Evolutionary conservation across 306 rosid genomes (phyloP).

Genomic region (Medicago ruthenica): DNA sequence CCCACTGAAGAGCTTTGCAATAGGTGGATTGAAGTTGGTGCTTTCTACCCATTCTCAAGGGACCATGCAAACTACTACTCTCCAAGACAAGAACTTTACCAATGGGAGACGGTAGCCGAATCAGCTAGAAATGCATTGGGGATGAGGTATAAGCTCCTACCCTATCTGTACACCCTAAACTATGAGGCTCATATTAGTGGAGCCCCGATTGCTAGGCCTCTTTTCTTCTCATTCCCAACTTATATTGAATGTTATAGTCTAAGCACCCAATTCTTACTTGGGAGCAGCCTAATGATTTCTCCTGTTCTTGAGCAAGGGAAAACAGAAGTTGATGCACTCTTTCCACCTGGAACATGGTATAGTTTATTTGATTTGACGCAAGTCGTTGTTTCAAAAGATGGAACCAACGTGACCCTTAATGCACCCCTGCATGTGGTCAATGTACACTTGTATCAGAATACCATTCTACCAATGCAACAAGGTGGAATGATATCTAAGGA

Average conservation of each 20-base stretch:
- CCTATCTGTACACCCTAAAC: constrained; percentile 79
- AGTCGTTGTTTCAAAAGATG: constrained; percentile 54
- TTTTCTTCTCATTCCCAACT: constrained; percentile 85
- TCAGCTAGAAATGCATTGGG: constrained; percentile 92
- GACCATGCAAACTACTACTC: constrained; percentile 85
- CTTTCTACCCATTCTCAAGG: constrained; percentile 93
- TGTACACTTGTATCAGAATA: constrained; percentile 82
- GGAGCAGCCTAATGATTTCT: constrained; percentile 75
- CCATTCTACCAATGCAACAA: constrained; percentile 83
- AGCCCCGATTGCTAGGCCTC: constrained; percentile 91
- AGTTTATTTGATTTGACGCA: constrained; percentile 70
- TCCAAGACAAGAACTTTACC: constrained; percentile 94
- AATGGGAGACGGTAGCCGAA: constrained; percentile 87
- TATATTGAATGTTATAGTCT: constrained; percentile 62
- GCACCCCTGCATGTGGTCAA: constrained; percentile 86
- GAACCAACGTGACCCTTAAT: constrained; percentile 66
- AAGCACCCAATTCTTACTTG: constrained; percentile 86
- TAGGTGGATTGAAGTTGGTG: constrained; percentile 94
- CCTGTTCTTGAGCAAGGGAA: constrained; percentile 84
- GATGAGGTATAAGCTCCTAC: constrained; percentile 83
- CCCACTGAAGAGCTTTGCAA: constrained; percentile 96
- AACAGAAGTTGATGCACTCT: constrained; percentile 68
- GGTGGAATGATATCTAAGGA: constrained; percentile 83
- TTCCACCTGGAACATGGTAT: constrained; percentile 91
- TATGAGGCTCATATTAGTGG: constrained; percentile 81